Percentiles rank a stretch among this genome's conserved stretches.
These are phyloP conservation scores for Globisporangium irregulare DNA, from an alignment of 352 stramenopile species.

Conservation along the genomic window DNA sequence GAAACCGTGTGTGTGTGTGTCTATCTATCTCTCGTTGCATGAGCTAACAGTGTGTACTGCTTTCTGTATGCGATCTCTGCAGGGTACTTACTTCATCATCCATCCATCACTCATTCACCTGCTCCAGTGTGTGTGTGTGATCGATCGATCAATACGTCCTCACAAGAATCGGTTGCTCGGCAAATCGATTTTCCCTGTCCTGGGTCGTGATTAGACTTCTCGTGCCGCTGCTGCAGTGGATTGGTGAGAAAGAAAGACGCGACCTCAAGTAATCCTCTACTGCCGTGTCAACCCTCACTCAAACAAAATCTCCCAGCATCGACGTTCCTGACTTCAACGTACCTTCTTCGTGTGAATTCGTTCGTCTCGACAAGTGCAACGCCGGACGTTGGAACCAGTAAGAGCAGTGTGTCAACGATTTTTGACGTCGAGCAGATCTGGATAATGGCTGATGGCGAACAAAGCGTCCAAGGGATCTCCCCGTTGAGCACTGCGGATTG, in stretches of 20 bases:
- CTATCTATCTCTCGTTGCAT: not conserved
- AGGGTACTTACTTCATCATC: slow-evolving; percentile 5
- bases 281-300: not conserved
- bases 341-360: slow-evolving; percentile 1
- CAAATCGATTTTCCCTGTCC: not conserved
- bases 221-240: not conserved
- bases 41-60: not conserved
- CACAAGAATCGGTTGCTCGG: not conserved
- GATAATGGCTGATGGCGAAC: slow-evolving; percentile 13
- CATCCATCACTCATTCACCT: not conserved
- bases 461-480: slow-evolving; percentile 3
- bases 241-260: not conserved
- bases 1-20: not conserved
- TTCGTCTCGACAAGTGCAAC: not conserved
- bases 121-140: not conserved
- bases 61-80: not conserved
- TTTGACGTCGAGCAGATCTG: not conserved
- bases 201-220: not conserved
- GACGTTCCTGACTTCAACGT: slow-evolving; percentile 1
- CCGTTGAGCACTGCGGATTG: slow-evolving; percentile 29
- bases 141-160: not conserved
- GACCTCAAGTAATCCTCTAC: not conserved
- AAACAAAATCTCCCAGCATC: not conserved
- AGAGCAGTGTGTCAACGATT: slow-evolving; percentile 1
- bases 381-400: not conserved